phyloP scores from a whole-genome alignment of 108 stramenopile genomes.

The Cyclotella atomus region DNA sequence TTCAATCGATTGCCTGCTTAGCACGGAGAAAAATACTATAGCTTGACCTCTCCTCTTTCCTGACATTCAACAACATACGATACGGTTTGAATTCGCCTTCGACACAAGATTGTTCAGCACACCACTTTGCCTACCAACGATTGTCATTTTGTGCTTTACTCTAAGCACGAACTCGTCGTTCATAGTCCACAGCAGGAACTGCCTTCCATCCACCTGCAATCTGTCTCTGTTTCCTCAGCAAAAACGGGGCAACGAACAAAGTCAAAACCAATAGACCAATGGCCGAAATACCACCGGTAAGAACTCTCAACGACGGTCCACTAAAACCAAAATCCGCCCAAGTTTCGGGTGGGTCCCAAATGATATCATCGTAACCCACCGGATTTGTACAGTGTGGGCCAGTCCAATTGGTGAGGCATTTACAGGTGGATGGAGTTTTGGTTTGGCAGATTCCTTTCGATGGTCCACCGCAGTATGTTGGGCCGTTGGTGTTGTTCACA shows the following conservation, averaged over 20 bases:
- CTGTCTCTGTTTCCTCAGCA: slow-evolving; percentile 21
- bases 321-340: slow-evolving; percentile 76
- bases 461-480: slow-evolving; percentile 66
- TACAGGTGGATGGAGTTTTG: slow-evolving; percentile 61
- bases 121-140: too few relatives aligned
- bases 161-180: slow-evolving; percentile 7
- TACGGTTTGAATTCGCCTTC: too few relatives aligned
- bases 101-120: too few relatives aligned
- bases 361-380: slow-evolving; percentile 64
- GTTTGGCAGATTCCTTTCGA: slow-evolving; percentile 62
- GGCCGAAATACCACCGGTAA: slow-evolving; percentile 1
- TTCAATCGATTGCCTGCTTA: too few relatives aligned
- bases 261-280: slow-evolving; percentile 1
- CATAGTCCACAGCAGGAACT: slow-evolving; percentile 10
- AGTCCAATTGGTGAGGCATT: slow-evolving; percentile 77
- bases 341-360: slow-evolving; percentile 76
- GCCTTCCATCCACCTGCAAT: slow-evolving; percentile 10
- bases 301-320: slow-evolving; percentile 27
- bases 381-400: slow-evolving; percentile 85
- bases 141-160: too few relatives aligned
- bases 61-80: too few relatives aligned
- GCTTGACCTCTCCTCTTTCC: too few relatives aligned
- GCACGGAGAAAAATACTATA: too few relatives aligned
- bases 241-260: slow-evolving; percentile 19
- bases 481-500: slow-evolving; percentile 16